phyloP scores from a whole-genome alignment of 2,329 filamentous ascomycete genomes.

The Mariannaea sp. region DNA sequence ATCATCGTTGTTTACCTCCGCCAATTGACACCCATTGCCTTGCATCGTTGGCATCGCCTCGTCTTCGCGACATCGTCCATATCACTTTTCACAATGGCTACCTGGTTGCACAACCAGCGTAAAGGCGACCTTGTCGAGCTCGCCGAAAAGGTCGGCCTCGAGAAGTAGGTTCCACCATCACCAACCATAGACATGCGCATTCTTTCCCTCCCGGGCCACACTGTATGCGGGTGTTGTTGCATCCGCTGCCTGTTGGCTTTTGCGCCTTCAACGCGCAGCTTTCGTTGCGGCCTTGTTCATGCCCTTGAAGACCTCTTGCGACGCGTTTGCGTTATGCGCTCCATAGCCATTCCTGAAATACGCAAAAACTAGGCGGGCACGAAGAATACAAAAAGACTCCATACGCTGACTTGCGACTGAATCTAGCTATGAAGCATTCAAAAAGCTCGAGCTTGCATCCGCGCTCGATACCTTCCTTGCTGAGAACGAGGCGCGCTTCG shows the following conservation, averaged over 20 bases:
- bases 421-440: conserved; percentile 68
- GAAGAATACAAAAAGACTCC: too few species aligned
- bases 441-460: conserved; percentile 79
- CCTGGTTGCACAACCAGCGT: conserved; percentile 80
- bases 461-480: conserved; percentile 75
- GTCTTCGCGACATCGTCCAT: conserved; percentile 38
- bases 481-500: conserved; percentile 68
- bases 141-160: conserved; percentile 71
- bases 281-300: conserved; percentile 4
- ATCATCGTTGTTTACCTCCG: background rate
- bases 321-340: conserved; percentile 18
- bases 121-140: conserved; percentile 80
- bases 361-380: too few species aligned
- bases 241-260: conserved; percentile 17
- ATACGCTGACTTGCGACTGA: conserved; percentile 27
- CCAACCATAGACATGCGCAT: conserved; percentile 10
- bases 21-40: conserved; percentile 6
- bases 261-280: conserved; percentile 20
- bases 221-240: conserved; percentile 13
- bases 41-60: conserved; percentile 9
- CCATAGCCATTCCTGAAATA: conserved; percentile 12
- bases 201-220: background rate
- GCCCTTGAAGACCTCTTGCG: conserved; percentile 26
- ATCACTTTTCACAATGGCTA: conserved; percentile 41
- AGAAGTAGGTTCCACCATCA: conserved; percentile 63